Evolutionary conservation across 73 alveolate genomes (phyloP).

Genomic region (Diophrys sp.): DNA sequence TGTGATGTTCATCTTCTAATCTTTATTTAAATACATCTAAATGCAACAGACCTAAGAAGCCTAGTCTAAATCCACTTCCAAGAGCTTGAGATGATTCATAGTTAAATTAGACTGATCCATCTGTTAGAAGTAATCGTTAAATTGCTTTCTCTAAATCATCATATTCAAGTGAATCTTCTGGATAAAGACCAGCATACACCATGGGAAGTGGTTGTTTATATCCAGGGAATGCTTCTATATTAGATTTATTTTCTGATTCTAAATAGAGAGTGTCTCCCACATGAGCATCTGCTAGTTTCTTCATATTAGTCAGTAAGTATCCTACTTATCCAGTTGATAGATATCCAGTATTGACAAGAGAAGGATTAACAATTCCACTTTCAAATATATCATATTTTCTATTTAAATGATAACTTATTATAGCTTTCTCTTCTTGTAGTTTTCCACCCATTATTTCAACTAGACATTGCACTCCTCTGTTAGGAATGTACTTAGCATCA

Average conservation of each 20-base stretch:
- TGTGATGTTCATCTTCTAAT: conserved; percentile 77
- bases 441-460: conserved; percentile 33
- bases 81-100: conserved; percentile 76
- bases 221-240: conserved; percentile 81
- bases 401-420: conserved; percentile 44
- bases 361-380: conserved; percentile 80
- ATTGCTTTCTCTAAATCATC: conserved; percentile 70
- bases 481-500: conserved; percentile 45
- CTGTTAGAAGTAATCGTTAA: conserved; percentile 66
- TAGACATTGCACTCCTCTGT: conserved; percentile 52
- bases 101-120: conserved; percentile 57
- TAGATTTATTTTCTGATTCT: conserved; percentile 40
- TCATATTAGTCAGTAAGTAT: conserved; percentile 82
- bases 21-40: conserved; percentile 91
- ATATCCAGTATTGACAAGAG: conserved; percentile 47
- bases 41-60: conserved; percentile 93
- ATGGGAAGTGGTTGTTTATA: conserved; percentile 79
- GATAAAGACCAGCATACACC: conserved; percentile 95
- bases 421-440: conserved; percentile 42
- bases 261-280: conserved; percentile 82
- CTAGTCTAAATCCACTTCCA: conserved; percentile 84
- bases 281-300: conserved; percentile 79
- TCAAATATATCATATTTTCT: conserved; percentile 57
- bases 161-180: conserved; percentile 78
- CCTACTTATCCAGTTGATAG: conserved; percentile 91